Conservation (phyloP, 2,329 filamentous ascomycete species). For the Colletotrichum spinosum region DNA sequence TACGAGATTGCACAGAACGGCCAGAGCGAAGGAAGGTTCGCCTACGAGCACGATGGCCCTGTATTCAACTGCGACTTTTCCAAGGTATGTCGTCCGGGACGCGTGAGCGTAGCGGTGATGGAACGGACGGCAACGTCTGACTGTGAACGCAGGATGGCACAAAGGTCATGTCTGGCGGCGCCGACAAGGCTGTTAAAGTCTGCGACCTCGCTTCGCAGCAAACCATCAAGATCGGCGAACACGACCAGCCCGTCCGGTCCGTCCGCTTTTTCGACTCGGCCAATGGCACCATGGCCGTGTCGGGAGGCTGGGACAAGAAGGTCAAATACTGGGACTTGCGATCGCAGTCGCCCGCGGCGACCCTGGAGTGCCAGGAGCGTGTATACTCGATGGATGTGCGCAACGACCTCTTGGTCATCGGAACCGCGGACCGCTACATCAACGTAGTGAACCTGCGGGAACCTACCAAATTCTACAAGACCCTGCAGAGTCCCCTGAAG, state of each 20-base stretch:
- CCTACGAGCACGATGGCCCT: constrained; percentile 87
- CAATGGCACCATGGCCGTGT: constrained; percentile 85
- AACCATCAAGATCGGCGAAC: constrained; percentile 80
- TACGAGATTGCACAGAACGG: constrained; percentile 88
- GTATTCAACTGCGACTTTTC: constrained; percentile 90
- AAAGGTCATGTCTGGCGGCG: constrained; percentile 87
- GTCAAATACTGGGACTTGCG: constrained; percentile 91
- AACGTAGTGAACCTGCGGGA: constrained; percentile 93
- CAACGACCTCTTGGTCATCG: constrained; percentile 88
- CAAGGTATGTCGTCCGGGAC: constrained; percentile 69
- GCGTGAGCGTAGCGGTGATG: no score
- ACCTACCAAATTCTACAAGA: constrained; percentile 94
- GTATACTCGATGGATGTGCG: constrained; percentile 94
- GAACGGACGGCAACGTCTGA: constrained; percentile 25
- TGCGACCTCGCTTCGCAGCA: constrained; percentile 81
- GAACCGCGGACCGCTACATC: constrained; percentile 95
- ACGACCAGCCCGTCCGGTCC: constrained; percentile 84
- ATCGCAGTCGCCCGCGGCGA: constrained; percentile 71
- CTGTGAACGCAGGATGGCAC: constrained; percentile 78
- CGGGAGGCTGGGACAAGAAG: constrained; percentile 92
- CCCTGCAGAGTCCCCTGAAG: constrained; percentile 93
- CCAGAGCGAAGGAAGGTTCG: constrained; percentile 84
- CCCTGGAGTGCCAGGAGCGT: constrained; percentile 77
- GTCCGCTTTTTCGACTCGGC: constrained; percentile 82
- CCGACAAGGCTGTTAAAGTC: constrained; percentile 90